Evolutionary conservation across 2,329 filamentous ascomycete species (phyloP), one percentile per base, ranked within the genome.

Genomic region (Fusarium sp.): DNA sequence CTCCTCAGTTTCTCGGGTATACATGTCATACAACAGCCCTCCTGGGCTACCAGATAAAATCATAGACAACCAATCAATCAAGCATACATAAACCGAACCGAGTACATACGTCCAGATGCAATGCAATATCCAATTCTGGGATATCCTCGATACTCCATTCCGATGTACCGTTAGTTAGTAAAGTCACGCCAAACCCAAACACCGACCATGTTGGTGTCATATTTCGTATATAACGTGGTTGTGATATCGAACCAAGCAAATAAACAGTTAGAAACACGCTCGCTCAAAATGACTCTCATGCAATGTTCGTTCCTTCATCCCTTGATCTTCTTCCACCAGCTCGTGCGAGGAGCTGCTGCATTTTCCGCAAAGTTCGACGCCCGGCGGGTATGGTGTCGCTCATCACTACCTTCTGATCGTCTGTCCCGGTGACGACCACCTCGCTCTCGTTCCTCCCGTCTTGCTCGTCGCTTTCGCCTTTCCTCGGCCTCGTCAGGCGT

Each of bases 241-340:
- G 24, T 42, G 24, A 27, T 53, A 63, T 29, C 38, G 38, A 57
- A 63, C 16, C 50, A 47, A 64, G 51, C 27, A 63, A 72, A 72
- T 45, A 50, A 64, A 63, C 49, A 64, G 40, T 55, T 44, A 63
- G 50, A 73, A 74, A 74, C 73, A 59, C 74, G 73, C 74, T 75
- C 74, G 72, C 73, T 74, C 51, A 54, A 73, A 63, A 74, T 68
- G 52, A 71, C 58, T 68, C 63, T 64, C 66, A 66, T 71, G 66
- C 57, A 64, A 72, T 58, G 59, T 61, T 83, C 7, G 52, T 46
- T 60, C 59, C 49, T 67, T 65, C 62, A 66, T 56, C 83, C 82
- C 8, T 83, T 84, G 55, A 88, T 77, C 80, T 88, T 88, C 79
- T 81, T 86, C 87, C 87, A 89, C 87, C 87, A 89, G 69, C 86